Base-by-base conservation (phyloP, 2,329 filamentous ascomycete species). In the Fusarium azukiicola region DNA sequence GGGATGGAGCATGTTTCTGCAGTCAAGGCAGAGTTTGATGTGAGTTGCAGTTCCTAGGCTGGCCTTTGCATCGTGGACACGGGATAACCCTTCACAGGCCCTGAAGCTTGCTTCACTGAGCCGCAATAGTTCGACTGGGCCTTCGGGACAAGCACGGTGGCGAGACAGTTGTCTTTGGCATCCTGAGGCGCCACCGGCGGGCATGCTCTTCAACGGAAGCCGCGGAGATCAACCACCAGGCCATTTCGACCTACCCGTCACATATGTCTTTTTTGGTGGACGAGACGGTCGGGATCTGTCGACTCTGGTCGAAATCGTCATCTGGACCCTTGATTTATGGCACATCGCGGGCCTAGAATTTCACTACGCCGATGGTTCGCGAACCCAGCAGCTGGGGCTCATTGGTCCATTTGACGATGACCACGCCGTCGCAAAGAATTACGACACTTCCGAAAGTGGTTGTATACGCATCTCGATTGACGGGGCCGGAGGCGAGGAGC, bases 1-100 rank as follows among this genome's bases (percentile, higher is more conserved):
- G 70, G 58, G 27, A 14, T 42, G 9, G 27, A 68, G 44, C 67
- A 63, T 7, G 47, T 79, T 50, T 63, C 46, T 58, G 68, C 72
- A 23, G 47, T 78, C n/a, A 70, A 72, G 32, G 78, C 70, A 49
- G 76, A 78, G 36, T 76, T 79, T 32, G 78, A 79, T 61, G 76
- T 77, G 6, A 27, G 71, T 71, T 32, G 27, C 27, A 32, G 27
- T 32, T 32, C 27, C 27, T 32, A 32, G 27, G 27, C 27, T 32
- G 27, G 27, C 16, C 52, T 21, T 40, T 46, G 42, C 19, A 32
- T 32, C 27, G 27, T 32, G 27, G 27, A 32, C 27, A 32, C 27
- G 27, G 27, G 27, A 32, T 32, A 19, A 69, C 19, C 38, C 21
- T 2, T 21, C 6, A n/a, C 17, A 81, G 78, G 76, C 64, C 3